Evolutionary conservation across 768 basidiomycete species (phyloP), one percentile per base, ranked within the genome.

Genomic region (Trametes cinnabarina): DNA sequence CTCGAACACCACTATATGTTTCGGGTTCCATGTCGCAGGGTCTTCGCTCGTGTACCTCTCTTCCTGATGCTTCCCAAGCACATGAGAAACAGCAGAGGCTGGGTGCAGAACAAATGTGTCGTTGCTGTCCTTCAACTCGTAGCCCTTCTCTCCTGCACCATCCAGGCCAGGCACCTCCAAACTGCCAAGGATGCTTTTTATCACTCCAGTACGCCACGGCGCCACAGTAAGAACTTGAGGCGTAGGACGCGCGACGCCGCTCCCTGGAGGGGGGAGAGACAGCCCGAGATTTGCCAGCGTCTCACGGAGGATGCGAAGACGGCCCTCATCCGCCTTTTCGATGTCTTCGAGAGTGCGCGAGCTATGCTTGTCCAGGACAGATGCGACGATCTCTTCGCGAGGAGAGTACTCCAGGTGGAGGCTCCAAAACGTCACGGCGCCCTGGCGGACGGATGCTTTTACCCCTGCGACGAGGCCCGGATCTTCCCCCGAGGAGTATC

Each of bases 21-120:
- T 86, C 37, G 73, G 76, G 54, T 76, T 78, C 71, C 75, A 76
- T 52, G 72, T 69, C 9, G 71, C 67, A 3, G 68, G 70, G 37
- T 76, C 74, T 41, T 55, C 61, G 46, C 63, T 34, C 46, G 40
- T 35, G 12, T 15, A 53, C 43, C 67, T 62, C 25, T 61, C 53
- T 50, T 74, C 60, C 6, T 63, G 47, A 10, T 79, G 57, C 14
- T 49, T 43, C 66, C 53, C 46, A 6, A 61, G 22, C 3, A 61
- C 46, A 12, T 20, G 35, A 44, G 60, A 63, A 28, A 71, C 71
- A 17, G 79, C 71, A 19, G 69, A 54, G 8, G 73, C 60, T 10
- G 72, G 63, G 55, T 85, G 79, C 61, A 92, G 85, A 26, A 72
- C 72, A 69, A 93, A 90, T 1, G 79, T 83, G 67, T 98, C 91